These are phyloP conservation scores for Fimicolochytrium jonesii DNA, from an alignment of 192 early-diverging fungal genomes.

Conservation along the genomic window DNA sequence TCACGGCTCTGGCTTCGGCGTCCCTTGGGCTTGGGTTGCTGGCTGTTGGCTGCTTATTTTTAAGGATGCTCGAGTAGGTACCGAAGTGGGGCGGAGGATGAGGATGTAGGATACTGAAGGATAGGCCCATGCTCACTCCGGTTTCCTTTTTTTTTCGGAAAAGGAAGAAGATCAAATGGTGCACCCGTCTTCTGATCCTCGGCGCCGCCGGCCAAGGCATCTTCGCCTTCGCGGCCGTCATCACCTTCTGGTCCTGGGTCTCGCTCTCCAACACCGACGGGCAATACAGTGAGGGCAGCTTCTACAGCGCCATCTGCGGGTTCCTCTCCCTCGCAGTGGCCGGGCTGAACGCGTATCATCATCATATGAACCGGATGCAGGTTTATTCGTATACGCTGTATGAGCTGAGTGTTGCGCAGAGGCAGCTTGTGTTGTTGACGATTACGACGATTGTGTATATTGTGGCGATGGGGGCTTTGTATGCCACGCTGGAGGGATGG, in stretches of 20 bases:
- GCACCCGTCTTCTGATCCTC: slow-evolving; percentile 37
- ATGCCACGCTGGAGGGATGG: slow-evolving; percentile 43
- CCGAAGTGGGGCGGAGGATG: too few species aligned
- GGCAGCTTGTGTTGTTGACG: slow-evolving; percentile 42
- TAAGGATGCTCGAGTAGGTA: slow-evolving; percentile 41
- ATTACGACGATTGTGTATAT: slow-evolving; percentile 39
- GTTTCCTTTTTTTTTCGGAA: too few species aligned
- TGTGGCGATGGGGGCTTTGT: slow-evolving; percentile 19
- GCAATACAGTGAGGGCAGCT: slow-evolving; percentile 30
- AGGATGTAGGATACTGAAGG: too few species aligned
- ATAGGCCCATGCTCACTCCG: too few species aligned
- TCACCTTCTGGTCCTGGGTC: slow-evolving; percentile 5
- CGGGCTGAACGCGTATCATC: slow-evolving; percentile 18
- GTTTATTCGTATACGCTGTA: slow-evolving; percentile 37
- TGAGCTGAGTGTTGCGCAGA: slow-evolving; percentile 35
- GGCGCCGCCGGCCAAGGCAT: slow-evolving; percentile 34
- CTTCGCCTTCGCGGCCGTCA: slow-evolving; percentile 5
- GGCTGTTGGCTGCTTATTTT: slow-evolving; percentile 33
- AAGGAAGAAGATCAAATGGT: slow-evolving; percentile 54
- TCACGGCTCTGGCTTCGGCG: slow-evolving; percentile 6
- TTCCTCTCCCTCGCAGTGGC: slow-evolving; percentile 30
- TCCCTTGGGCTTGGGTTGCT: slow-evolving; percentile 34
- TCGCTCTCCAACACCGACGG: neutral
- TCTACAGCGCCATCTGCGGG: slow-evolving; percentile 30
- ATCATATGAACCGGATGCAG: slow-evolving; percentile 34